Evolutionary conservation across 495 filamentous ascomycete species (phyloP), one percentile per base, ranked within the genome.

Genomic region (Hyaloscypha finlandica): DNA sequence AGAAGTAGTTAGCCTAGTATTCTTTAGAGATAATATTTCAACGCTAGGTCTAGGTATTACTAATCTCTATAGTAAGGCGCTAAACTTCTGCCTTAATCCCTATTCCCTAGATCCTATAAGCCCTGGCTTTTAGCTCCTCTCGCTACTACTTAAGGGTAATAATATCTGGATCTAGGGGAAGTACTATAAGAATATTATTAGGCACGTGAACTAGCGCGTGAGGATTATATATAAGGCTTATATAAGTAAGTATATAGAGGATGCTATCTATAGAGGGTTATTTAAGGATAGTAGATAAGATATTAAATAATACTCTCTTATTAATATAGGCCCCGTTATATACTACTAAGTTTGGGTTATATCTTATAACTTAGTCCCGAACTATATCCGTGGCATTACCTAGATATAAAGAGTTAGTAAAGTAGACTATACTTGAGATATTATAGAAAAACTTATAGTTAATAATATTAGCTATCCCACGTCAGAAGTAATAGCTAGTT

Each of bases 311-410:
- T 16, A 57, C 54, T 6, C 29, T 68, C 61, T 67, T 39, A 64
- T 72, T 73, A 11, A 70, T 60, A 55, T 73, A 75, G 19, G 66
- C 61, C n/a, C 33, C 33, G 16, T 69, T 56, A 60, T 69, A 73
- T 16, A 67, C 69, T n/a, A 63, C 67, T 54, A 37, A 73, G 61
- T 73, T 64, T 20, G 66, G 68, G 33, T 75, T 63, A 54, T 75
- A 65, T 48, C 71, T 62, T 66, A 73, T 73, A 57, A 75, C 67
- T 58, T 73, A 70, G 70, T 73, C 70, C 59, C 68, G 70, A 32
- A 67, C 71, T 11, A 57, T 68, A 60, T 71, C 68, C 4, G 71
- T 73, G 5, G 69, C 71, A 65, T n/a, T 35, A 67, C 39, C 65
- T 66, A 66, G 54, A 59, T 25, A 59, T n/a, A n/a, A 66, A 59